A percentile compares a stretch with the other conserved stretches of the same genome.
These are phyloP conservation scores for Blepharisma japonicum DNA, from an alignment of 73 alveolate species.

Conservation along the genomic window DNA sequence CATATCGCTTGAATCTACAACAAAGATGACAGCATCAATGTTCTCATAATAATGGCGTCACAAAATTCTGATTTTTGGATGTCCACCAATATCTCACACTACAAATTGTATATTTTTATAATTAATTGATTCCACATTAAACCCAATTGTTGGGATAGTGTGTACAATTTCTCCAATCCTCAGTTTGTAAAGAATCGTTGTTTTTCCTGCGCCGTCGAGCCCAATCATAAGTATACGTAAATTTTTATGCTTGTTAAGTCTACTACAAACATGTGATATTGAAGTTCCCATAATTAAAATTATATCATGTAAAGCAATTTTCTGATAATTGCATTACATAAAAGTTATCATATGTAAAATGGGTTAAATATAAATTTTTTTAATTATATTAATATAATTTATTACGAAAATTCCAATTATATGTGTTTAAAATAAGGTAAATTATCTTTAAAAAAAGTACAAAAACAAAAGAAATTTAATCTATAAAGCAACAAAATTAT, in stretches of 20 bases:
- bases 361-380: too few species aligned
- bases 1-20: conserved; percentile 83
- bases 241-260: not conserved
- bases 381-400: too few species aligned
- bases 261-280: conserved; percentile 40
- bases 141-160: conserved; percentile 88
- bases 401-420: too few species aligned
- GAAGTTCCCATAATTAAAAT: conserved; percentile 48
- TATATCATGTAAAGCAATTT: not conserved
- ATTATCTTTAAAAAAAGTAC: too few species aligned
- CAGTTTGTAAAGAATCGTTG: conserved; percentile 68
- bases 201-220: conserved; percentile 91
- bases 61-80: conserved; percentile 79
- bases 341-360: too few species aligned
- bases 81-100: conserved; percentile 93
- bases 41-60: conserved; percentile 88
- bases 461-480: too few species aligned
- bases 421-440: too few species aligned
- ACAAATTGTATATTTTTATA: conserved; percentile 66
- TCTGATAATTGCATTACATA: too few species aligned
- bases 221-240: conserved; percentile 82
- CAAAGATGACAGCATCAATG: conserved; percentile 86
- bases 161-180: conserved; percentile 64
- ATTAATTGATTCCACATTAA: conserved; percentile 81
- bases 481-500: too few species aligned